A percentile compares a stretch with the other conserved stretches of the same genome.
These are phyloP conservation scores for Avena atlantica DNA, from an alignment of 176 grass and related monocot genomes.

Conservation along the genomic window DNA sequence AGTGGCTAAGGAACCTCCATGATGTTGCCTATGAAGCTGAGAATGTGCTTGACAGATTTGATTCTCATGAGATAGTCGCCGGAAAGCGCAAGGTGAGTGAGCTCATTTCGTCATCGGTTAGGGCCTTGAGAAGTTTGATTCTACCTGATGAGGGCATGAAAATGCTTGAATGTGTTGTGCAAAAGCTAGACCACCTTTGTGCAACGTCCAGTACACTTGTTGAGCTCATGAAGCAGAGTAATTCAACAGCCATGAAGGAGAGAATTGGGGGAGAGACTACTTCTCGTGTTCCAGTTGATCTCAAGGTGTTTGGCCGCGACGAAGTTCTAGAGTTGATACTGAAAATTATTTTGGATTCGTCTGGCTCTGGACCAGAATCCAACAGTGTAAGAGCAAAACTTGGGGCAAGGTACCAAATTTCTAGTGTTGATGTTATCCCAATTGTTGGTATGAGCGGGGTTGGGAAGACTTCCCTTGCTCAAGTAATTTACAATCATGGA, in stretches of 20 bases:
- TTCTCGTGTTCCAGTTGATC: background rate
- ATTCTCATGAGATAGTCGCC: background rate
- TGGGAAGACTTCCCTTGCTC: constrained; percentile 20
- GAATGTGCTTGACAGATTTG: background rate
- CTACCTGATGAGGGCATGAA: background rate
- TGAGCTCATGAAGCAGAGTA: background rate
- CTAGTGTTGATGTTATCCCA: constrained; percentile 12
- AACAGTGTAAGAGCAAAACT: background rate
- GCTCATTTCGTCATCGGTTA: background rate
- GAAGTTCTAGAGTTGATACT: constrained; percentile 6
- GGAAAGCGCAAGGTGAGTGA: background rate
- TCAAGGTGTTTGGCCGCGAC: background rate
- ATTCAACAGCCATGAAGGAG: background rate
- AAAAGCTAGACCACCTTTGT: constrained; percentile 8
- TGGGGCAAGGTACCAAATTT: background rate
- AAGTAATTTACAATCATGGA: background rate
- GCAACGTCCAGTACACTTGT: background rate
- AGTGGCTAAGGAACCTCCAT: background rate
- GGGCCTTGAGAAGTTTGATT: background rate
- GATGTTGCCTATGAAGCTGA: background rate
- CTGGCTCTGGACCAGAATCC: background rate
- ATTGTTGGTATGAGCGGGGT: constrained; percentile 18
- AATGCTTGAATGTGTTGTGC: background rate
- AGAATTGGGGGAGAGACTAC: background rate
- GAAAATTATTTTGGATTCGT: background rate